Conservation (phyloP, 495 filamentous ascomycete species). For the Tuber borchii region DNA sequence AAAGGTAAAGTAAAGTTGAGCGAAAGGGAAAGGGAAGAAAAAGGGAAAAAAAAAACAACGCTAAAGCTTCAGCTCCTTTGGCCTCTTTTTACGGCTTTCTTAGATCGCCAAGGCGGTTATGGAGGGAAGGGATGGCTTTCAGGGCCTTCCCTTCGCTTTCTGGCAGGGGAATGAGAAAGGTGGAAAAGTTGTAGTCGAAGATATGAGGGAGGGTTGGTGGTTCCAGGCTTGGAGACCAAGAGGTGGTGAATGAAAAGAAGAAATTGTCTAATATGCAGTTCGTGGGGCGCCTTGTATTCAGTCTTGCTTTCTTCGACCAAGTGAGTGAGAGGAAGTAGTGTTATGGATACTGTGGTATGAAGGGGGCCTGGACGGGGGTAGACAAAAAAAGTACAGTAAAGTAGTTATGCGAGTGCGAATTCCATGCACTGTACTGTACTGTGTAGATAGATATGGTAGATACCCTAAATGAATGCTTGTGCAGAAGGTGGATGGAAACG, state of each 20-base stretch:
- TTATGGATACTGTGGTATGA: background rate
- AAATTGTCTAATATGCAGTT: background rate
- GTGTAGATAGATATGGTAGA: background rate
- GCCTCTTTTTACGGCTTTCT: conserved; percentile 3
- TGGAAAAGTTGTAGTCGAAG: background rate
- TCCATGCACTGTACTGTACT: background rate
- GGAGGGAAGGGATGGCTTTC: background rate
- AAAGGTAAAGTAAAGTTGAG: conserved; percentile 11
- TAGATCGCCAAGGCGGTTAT: background rate
- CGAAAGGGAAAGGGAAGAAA: conserved; percentile 19
- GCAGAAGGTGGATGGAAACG: background rate
- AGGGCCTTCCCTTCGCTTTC: conserved; percentile 13
- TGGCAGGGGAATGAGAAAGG: conserved; percentile 17
- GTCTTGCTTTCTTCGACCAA: background rate
- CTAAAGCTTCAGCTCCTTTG: conserved; percentile 7
- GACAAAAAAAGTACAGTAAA: background rate
- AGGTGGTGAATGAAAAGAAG: background rate
- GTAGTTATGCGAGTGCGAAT: background rate
- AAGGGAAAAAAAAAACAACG: conserved; percentile 6
- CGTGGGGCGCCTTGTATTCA: background rate
- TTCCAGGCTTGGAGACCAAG: background rate
- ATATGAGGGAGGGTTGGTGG: background rate
- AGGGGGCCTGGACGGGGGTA: background rate
- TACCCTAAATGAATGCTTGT: background rate
- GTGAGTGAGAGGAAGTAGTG: background rate